Percentiles rank a stretch among this genome's conserved stretches.
phyloP scores from a whole-genome alignment of 257 asterid species.

The Parsonsia alboflavescens region DNA sequence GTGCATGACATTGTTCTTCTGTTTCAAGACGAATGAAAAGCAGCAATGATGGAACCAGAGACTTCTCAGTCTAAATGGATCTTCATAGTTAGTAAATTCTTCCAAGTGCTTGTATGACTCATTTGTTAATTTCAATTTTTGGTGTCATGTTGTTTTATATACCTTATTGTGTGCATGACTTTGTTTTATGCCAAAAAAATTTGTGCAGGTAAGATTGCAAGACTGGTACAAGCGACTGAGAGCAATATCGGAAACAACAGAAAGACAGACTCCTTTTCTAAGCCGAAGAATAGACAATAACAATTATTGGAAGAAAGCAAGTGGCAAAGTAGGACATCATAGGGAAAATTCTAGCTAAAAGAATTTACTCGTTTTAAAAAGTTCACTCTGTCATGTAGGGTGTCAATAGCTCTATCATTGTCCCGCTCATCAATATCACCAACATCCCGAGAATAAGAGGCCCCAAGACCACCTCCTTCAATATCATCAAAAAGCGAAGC shows the following conservation, averaged over 20 bases:
- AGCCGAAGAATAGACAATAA: neutral
- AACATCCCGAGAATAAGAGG: constrained; percentile 55
- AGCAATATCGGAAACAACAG: neutral
- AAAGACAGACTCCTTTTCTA: neutral
- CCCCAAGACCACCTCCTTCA: constrained; percentile 78
- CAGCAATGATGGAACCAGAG: neutral
- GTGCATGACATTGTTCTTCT: neutral
- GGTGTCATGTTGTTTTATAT: neutral
- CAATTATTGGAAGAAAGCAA: constrained; percentile 1
- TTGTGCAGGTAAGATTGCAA: neutral
- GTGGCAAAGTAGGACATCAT: neutral
- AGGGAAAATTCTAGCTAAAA: neutral
- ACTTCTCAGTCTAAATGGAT: neutral
- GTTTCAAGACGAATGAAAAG: neutral
- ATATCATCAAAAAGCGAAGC: constrained; percentile 70
- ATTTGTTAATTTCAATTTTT: neutral
- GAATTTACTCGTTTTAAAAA: constrained; percentile 67
- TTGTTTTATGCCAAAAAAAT: neutral
- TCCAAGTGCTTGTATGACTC: neutral
- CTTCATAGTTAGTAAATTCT: neutral
- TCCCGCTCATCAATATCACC: constrained; percentile 64
- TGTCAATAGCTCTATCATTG: constrained; percentile 67
- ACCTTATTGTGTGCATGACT: neutral
- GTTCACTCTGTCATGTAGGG: constrained; percentile 86
- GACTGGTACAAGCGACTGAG: neutral